A percentile compares a stretch with the other conserved stretches of the same genome.
Evolutionary conservation across 2,329 filamentous ascomycete genomes (phyloP).

Genomic region (Diaporthe australafricana): DNA sequence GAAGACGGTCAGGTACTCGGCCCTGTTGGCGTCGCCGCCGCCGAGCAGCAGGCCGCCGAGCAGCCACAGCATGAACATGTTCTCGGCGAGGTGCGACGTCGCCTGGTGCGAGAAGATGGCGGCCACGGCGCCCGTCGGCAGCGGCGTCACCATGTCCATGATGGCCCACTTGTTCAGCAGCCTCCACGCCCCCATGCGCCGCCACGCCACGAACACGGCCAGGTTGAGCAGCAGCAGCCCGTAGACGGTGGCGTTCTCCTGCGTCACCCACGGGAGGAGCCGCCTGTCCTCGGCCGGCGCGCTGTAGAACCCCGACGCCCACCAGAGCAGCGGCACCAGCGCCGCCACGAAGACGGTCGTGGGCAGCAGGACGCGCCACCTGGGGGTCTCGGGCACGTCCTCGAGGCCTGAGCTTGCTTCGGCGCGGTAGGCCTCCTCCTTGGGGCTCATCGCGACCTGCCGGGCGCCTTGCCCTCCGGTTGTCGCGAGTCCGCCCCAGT

Average conservation of each 20-base stretch:
- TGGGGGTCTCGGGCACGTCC: constrained; percentile 62
- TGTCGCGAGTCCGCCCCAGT: constrained; percentile 56
- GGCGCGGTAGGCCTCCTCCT: constrained; percentile 55
- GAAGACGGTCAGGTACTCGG: constrained; percentile 76
- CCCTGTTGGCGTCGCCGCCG: constrained; percentile 77
- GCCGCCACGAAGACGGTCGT: constrained; percentile 61
- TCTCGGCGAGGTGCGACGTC: constrained; percentile 69
- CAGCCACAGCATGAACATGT: constrained; percentile 75
- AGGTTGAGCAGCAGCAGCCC: constrained; percentile 71
- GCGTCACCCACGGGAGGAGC: constrained; percentile 70
- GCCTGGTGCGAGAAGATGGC: constrained; percentile 77
- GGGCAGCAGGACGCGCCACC: constrained; percentile 67
- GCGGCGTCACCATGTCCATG: constrained; percentile 72
- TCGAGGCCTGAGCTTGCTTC: constrained; percentile 62
- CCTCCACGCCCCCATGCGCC: constrained; percentile 72
- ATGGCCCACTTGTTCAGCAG: constrained; percentile 77
- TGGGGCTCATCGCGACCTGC: constrained; percentile 48
- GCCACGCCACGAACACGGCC: constrained; percentile 69
- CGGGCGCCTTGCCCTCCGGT: constrained; percentile 22
- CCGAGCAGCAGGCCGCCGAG: constrained; percentile 76
- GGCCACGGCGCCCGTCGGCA: constrained; percentile 70
- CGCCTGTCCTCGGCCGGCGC: constrained; percentile 60
- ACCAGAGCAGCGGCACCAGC: constrained; percentile 54
- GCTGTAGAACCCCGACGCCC: constrained; percentile 56
- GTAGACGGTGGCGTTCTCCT: constrained; percentile 73